These are phyloP conservation scores for Candida coquimbonensis DNA, from an alignment of 805 yeast genomes.

Conservation along the genomic window DNA sequence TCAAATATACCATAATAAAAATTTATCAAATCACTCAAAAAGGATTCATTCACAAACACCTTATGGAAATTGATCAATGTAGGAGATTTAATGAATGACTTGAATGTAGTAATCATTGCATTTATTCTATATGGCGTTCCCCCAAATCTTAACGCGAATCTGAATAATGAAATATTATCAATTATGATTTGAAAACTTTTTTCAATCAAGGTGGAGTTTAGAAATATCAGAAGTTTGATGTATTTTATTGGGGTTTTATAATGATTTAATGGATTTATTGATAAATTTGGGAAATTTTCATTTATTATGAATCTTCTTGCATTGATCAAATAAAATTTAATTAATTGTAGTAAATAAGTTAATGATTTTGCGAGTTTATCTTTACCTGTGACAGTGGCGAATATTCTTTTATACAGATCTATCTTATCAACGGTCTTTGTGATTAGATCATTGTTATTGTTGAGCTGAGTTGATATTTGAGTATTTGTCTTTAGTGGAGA, in stretches of 20 bases:
- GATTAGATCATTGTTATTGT: not conserved
- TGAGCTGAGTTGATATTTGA: too few species aligned
- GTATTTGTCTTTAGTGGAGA: too few species aligned
- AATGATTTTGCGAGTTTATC: constrained; percentile 63
- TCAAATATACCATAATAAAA: constrained; percentile 62
- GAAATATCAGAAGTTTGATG: constrained; percentile 17
- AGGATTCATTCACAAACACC: constrained; percentile 35
- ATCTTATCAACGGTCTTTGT: constrained; percentile 7
- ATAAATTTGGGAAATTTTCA: constrained; percentile 23
- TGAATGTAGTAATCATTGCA: constrained; percentile 29
- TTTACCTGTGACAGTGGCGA: constrained; percentile 57
- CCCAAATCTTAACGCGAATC: constrained; percentile 68
- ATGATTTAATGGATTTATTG: constrained; percentile 22
- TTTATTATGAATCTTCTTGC: constrained; percentile 26
- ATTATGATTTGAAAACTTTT: constrained; percentile 37
- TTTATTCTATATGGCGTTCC: constrained; percentile 55
- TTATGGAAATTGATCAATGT: constrained; percentile 17
- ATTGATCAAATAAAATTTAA: constrained; percentile 40
- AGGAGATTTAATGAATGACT: constrained; percentile 14
- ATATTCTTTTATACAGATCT: constrained; percentile 45
- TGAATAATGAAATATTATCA: constrained; percentile 43
- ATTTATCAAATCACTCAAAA: constrained; percentile 45
- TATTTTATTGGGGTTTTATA: constrained; percentile 21
- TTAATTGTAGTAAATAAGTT: constrained; percentile 50
- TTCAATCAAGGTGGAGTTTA: constrained; percentile 26